Evolutionary conservation across 2,329 filamentous ascomycete species (phyloP).

Genomic region (Xylariaceae sp.): DNA sequence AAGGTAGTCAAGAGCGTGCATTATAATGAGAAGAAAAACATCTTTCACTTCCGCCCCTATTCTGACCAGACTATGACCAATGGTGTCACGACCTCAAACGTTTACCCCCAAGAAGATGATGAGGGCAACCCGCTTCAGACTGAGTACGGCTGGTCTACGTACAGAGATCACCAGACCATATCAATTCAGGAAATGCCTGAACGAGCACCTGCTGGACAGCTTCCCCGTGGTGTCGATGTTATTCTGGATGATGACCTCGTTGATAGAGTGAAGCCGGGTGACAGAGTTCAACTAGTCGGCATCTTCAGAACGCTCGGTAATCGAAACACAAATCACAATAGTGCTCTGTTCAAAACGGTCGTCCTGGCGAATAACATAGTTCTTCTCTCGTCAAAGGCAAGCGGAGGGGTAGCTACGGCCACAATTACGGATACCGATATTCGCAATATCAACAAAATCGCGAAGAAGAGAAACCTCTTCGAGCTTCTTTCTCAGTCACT

Average conservation of each 20-base stretch:
- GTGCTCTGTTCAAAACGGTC: slow-evolving; percentile 91
- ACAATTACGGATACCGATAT: slow-evolving; percentile 96
- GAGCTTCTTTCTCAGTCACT: slow-evolving; percentile 92
- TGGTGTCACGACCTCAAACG: slow-evolving; percentile 84
- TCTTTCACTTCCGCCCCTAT: slow-evolving; percentile 90
- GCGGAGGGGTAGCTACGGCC: slow-evolving; percentile 88
- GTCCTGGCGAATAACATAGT: slow-evolving; percentile 96
- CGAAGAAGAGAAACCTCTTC: slow-evolving; percentile 93
- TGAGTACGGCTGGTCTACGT: slow-evolving; percentile 95
- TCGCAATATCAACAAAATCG: slow-evolving; percentile 96
- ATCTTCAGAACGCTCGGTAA: slow-evolving; percentile 95
- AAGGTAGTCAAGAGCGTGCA: slow-evolving; percentile 99
- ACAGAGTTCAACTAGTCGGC: slow-evolving; percentile 95
- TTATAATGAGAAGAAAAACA: slow-evolving; percentile 85
- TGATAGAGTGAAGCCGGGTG: slow-evolving; percentile 91
- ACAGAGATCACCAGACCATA: slow-evolving; percentile 95
- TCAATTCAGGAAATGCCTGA: slow-evolving; percentile 99
- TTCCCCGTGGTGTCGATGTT: slow-evolving; percentile 93
- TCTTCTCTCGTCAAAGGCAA: slow-evolving; percentile 92
- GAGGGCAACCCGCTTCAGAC: slow-evolving; percentile 91
- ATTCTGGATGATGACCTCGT: slow-evolving; percentile 97
- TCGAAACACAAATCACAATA: slow-evolving; percentile 87
- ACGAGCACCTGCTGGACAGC: slow-evolving; percentile 89
- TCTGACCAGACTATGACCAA: slow-evolving; percentile 97
- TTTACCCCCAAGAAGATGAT: slow-evolving; percentile 93